A percentile compares a stretch with the other conserved stretches of the same genome.
Evolutionary conservation across 129 eudicot genomes (phyloP).

Genomic region (Artemisia tridentata): DNA sequence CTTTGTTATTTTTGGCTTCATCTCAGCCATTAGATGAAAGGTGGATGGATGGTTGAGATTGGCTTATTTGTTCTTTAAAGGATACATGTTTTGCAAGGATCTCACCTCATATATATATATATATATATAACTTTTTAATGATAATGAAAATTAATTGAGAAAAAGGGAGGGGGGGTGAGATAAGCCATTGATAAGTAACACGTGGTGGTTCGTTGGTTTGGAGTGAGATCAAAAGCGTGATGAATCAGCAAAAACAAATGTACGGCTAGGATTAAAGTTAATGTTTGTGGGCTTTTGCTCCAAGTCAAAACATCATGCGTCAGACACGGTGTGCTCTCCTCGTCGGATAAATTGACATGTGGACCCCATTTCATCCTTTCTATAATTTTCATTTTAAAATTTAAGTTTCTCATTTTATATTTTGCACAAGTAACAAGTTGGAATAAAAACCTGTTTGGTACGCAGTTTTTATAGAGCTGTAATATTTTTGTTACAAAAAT

Average conservation of each 20-base stretch:
- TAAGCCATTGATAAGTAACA: constrained; percentile 13
- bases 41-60: too few relatives aligned
- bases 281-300: constrained; percentile 19
- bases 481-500: too few relatives aligned
- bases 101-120: too few relatives aligned
- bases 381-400: neutral
- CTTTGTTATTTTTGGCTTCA: too few relatives aligned
- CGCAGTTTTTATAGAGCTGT: too few relatives aligned
- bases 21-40: too few relatives aligned
- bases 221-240: constrained; percentile 16
- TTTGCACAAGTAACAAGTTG: too few relatives aligned
- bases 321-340: constrained; percentile 46
- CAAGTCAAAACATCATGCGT: constrained; percentile 38
- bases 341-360: constrained; percentile 36
- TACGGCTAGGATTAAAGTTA: constrained; percentile 30
- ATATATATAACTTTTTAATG: too few relatives aligned
- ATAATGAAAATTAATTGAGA: constrained; percentile 3
- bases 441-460: too few relatives aligned
- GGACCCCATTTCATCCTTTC: constrained; percentile 5
- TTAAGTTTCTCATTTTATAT: too few relatives aligned
- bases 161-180: neutral
- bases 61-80: too few relatives aligned
- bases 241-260: constrained; percentile 26
- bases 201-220: constrained; percentile 20
- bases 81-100: too few relatives aligned